Conservation (phyloP, 1,284 basidiomycete genomes). For the Ustilago loliicola region DNA sequence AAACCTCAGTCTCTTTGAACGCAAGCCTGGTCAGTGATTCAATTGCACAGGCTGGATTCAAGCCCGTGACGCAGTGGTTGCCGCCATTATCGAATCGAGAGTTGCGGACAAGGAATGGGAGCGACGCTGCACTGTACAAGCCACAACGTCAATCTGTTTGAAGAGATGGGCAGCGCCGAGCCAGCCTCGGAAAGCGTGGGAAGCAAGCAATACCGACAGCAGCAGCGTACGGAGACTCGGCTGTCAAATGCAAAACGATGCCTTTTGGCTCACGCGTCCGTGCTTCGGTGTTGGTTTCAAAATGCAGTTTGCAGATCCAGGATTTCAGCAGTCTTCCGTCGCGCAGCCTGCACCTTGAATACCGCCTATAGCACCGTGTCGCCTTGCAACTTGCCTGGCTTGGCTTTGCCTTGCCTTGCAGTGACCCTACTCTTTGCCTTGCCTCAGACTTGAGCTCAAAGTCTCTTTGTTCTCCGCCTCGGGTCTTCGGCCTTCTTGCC, state of each 20-base stretch:
- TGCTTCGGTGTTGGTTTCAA: conserved; percentile 28
- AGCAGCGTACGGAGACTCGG: neutral
- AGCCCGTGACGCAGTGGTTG: neutral
- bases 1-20: too few species aligned
- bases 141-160: conserved; percentile 1
- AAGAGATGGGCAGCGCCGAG: neutral
- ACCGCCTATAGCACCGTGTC: neutral
- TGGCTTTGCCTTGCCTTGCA: neutral
- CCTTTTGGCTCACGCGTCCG: conserved; percentile 12
- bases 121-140: neutral
- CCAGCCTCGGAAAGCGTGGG: conserved; percentile 13
- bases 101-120: neutral
- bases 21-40: too few species aligned
- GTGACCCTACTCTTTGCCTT: neutral
- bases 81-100: neutral
- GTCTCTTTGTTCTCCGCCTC: conserved; percentile 1
- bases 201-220: neutral
- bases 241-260: neutral
- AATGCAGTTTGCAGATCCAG: conserved; percentile 35
- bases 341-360: neutral
- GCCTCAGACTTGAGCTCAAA: neutral
- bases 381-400: conserved; percentile 2
- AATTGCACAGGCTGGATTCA: neutral
- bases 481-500: conserved; percentile 1
- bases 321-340: neutral